A percentile compares a stretch with the other conserved stretches of the same genome.
phyloP scores from a whole-genome alignment of 176 grass and related monocot genomes.

The Chloris gayana region DNA sequence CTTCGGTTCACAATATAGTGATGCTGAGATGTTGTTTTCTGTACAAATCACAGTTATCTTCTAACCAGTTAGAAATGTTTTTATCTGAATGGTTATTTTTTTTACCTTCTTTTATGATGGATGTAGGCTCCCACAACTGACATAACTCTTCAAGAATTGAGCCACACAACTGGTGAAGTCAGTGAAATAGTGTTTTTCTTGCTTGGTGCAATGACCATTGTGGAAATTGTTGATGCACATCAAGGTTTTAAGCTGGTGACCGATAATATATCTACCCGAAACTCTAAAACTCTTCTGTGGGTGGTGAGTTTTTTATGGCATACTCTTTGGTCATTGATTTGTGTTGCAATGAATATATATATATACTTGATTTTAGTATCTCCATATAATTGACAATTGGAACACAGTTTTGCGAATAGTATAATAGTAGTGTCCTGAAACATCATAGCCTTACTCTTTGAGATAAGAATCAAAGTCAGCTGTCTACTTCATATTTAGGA shows the following conservation, averaged over 20 bases:
- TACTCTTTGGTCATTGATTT: neutral
- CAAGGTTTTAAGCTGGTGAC: slow-evolving; percentile 97
- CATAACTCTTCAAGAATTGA: slow-evolving; percentile 83
- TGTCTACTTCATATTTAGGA: neutral
- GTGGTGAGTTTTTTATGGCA: slow-evolving; percentile 63
- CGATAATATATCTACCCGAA: slow-evolving; percentile 96
- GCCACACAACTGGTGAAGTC: slow-evolving; percentile 71
- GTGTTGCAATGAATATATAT: neutral
- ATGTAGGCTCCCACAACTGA: slow-evolving; percentile 84
- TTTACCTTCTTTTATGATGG: slow-evolving; percentile 33
- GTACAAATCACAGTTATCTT: neutral
- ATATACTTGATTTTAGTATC: neutral
- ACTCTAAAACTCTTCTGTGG: slow-evolving; percentile 84
- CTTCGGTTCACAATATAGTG: neutral
- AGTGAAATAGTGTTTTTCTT: slow-evolving; percentile 99
- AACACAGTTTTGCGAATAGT: neutral
- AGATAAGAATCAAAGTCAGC: neutral
- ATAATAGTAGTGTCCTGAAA: neutral
- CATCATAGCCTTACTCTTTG: neutral
- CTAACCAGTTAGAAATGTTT: slow-evolving; percentile 19
- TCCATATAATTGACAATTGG: neutral
- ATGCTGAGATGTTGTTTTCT: neutral
- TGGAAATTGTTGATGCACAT: slow-evolving; percentile 99
- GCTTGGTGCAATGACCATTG: slow-evolving; percentile 98
- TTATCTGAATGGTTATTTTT: neutral